Conservation (phyloP, 148 eudicot species). For the Rhododendron kiyosumense region DNA sequence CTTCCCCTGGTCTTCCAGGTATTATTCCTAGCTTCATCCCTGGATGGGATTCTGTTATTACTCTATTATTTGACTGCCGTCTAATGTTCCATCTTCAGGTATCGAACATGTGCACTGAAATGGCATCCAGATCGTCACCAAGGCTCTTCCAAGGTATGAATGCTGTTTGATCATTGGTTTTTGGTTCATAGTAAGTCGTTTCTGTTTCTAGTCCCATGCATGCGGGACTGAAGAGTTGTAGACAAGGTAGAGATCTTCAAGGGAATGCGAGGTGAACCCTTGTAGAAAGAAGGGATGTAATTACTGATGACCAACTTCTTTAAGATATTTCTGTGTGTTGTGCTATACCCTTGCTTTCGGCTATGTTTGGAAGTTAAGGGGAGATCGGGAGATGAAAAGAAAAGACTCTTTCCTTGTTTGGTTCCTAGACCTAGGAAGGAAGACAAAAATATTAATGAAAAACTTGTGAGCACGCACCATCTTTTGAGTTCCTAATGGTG, state of each 20-base stretch:
- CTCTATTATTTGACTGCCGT: constrained; percentile 9
- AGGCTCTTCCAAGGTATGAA: constrained; percentile 75
- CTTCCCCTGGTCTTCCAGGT: background rate
- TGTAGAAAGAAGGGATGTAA: background rate
- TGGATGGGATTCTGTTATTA: background rate
- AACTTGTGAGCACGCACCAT: background rate
- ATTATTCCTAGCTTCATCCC: background rate
- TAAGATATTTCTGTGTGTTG: background rate
- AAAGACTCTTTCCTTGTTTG: background rate
- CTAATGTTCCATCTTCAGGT: constrained; percentile 40
- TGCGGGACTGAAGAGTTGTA: background rate
- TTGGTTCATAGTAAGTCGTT: background rate
- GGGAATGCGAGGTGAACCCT: background rate
- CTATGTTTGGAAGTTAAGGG: background rate
- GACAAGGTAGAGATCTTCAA: background rate
- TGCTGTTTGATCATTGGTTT: background rate
- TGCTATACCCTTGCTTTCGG: background rate
- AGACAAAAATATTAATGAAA: background rate
- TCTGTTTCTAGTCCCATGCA: background rate
- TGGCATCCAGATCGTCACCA: constrained; percentile 98
- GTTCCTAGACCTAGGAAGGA: background rate
- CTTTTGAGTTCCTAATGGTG: background rate
- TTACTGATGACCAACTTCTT: background rate
- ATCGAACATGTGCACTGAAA: constrained; percentile 83
- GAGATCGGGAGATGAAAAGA: background rate